phyloP scores from a whole-genome alignment of 1,284 basidiomycete species.

The Microbotryomycetes sp. region DNA sequence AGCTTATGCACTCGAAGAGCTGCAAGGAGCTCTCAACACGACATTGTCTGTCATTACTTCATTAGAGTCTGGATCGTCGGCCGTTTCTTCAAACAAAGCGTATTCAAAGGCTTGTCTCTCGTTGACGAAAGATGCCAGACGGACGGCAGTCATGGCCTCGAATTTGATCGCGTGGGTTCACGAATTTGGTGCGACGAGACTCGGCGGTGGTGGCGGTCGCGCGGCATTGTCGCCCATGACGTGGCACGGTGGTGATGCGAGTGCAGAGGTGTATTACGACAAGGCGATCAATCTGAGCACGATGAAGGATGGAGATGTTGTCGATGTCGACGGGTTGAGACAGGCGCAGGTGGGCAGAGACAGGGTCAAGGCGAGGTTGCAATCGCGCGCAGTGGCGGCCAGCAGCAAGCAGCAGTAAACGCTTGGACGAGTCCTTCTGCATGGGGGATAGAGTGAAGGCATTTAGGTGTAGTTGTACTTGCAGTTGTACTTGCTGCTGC shows the following conservation, averaged over 20 bases:
- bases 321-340: not conserved
- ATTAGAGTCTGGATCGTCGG: not conserved
- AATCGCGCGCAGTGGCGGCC: not conserved
- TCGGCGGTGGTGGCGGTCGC: not conserved
- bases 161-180: not conserved
- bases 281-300: not conserved
- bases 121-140: slow-evolving; percentile 1
- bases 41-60: not conserved
- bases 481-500: not conserved
- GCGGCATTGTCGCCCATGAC: not conserved
- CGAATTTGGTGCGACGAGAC: not conserved
- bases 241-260: slow-evolving; percentile 4
- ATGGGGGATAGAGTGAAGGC: not conserved
- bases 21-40: not conserved
- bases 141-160: slow-evolving; percentile 3
- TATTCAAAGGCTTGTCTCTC: not conserved
- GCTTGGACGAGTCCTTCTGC: not conserved
- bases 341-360: not conserved
- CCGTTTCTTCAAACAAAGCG: not conserved
- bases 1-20: not conserved
- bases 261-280: slow-evolving; percentile 1
- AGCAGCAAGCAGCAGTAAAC: not conserved
- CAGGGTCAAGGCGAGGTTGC: not conserved
- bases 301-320: not conserved
- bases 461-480: not conserved